These are phyloP conservation scores for Neocucurbitaria cava DNA, from an alignment of 2,329 filamentous ascomycete genomes.

Conservation along the genomic window DNA sequence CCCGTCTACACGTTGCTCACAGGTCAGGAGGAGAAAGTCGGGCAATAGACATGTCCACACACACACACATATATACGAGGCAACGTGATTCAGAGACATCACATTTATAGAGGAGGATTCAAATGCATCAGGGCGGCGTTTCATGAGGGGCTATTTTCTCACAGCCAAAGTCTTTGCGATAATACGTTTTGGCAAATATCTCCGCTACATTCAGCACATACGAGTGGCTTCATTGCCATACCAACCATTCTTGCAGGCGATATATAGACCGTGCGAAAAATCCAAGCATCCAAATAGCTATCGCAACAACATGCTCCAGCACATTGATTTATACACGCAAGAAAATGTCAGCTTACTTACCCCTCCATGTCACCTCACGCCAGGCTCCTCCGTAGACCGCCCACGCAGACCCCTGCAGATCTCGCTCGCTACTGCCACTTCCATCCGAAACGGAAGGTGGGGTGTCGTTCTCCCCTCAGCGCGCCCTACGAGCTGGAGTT, in stretches of 20 bases:
- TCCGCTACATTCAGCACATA: neutral
- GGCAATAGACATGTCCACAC: constrained; percentile 2
- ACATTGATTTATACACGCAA: no score
- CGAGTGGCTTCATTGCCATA: neutral
- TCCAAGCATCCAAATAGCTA: no score
- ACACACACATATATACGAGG: constrained; percentile 4
- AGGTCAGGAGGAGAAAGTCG: constrained; percentile 59
- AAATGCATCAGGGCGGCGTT: constrained; percentile 36
- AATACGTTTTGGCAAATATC: neutral
- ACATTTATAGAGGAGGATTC: constrained; percentile 19
- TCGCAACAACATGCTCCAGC: neutral
- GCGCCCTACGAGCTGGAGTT: neutral
- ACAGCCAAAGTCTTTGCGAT: neutral
- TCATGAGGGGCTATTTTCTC: neutral
- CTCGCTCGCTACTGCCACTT: neutral
- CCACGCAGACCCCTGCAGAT: neutral
- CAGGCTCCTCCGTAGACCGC: neutral
- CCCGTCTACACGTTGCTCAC: constrained; percentile 84
- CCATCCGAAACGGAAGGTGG: constrained; percentile 5
- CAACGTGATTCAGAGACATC: neutral
- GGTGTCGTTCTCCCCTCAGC: neutral
- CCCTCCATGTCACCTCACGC: constrained; percentile 10
- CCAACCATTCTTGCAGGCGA: neutral
- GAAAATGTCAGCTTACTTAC: constrained; percentile 8
- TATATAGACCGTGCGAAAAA: neutral